Evolutionary conservation across 1,139 yeast genomes (phyloP).

Genomic region (Taphrina populina): DNA sequence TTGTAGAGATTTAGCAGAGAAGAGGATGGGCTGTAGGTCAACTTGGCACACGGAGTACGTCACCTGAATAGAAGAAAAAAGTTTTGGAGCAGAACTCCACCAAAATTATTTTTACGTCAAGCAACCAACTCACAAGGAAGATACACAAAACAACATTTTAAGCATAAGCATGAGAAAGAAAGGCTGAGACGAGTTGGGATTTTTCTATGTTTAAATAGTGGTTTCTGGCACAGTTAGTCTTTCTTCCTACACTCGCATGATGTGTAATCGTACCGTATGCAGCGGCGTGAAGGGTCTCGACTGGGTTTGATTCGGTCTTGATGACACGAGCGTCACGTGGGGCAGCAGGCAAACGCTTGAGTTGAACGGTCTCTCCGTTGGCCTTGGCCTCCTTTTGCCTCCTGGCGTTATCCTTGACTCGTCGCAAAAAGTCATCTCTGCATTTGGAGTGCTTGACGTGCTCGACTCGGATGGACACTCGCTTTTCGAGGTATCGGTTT

Average conservation of each 20-base stretch:
- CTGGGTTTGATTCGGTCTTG: slow-evolving; percentile 72
- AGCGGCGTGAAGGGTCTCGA: slow-evolving; percentile 98
- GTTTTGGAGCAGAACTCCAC: too few relatives aligned
- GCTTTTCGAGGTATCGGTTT: slow-evolving; percentile 97
- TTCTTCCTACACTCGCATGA: too few relatives aligned
- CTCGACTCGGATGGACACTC: slow-evolving; percentile 97
- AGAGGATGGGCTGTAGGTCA: too few relatives aligned
- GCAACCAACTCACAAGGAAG: too few relatives aligned
- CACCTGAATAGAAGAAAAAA: too few relatives aligned
- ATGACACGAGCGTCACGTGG: slow-evolving; percentile 92
- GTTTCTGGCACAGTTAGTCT: slow-evolving; percentile 2
- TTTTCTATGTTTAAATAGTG: slow-evolving; percentile 15
- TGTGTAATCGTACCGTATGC: slow-evolving; percentile 99
- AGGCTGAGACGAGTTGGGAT: too few relatives aligned
- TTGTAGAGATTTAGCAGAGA: too few relatives aligned
- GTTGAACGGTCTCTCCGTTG: slow-evolving; percentile 81
- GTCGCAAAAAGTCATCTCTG: slow-evolving; percentile 97
- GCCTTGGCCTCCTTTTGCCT: slow-evolving; percentile 93
- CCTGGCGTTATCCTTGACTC: slow-evolving; percentile 96
- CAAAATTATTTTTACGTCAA: too few relatives aligned
- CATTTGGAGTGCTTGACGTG: slow-evolving; percentile 99
- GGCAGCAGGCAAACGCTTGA: slow-evolving; percentile 97
- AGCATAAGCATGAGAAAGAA: too few relatives aligned
- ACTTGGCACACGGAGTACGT: too few relatives aligned
- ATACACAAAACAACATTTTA: too few relatives aligned